These are phyloP conservation scores for Syzygium grande DNA, from an alignment of 345 rosid species.

Conservation along the genomic window DNA sequence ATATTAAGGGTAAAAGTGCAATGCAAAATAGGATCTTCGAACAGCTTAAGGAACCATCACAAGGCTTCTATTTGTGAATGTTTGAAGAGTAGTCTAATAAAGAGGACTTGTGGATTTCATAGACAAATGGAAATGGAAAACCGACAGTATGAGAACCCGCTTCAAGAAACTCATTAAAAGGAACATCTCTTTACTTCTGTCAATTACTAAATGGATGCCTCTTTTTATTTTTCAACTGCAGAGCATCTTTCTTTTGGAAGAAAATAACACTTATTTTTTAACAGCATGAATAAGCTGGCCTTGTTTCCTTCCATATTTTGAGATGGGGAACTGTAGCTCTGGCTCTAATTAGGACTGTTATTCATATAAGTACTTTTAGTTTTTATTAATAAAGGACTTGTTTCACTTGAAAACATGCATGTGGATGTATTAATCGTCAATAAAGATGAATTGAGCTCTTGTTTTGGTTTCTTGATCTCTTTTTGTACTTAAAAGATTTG, in stretches of 20 bases:
- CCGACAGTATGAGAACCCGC: not conserved
- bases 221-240: not conserved
- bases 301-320: not conserved
- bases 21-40: not conserved
- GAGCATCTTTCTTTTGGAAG: not conserved
- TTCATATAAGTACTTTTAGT: not conserved
- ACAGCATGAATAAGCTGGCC: not conserved
- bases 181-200: not conserved
- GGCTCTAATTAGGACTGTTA: not conserved
- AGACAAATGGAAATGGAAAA: not conserved
- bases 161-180: not conserved
- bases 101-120: not conserved
- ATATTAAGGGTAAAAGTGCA: not conserved
- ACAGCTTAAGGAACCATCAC: not conserved
- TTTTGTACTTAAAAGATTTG: too few species aligned
- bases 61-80: not conserved
- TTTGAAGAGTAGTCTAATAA: not conserved
- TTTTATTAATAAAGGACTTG: not conserved
- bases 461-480: not conserved
- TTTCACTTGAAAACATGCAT: not conserved
- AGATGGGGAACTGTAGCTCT: not conserved
- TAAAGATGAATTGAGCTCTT: not conserved
- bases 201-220: not conserved
- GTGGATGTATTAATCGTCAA: not conserved
- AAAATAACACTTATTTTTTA: not conserved